A percentile compares a stretch with the other conserved stretches of the same genome.
These are phyloP conservation scores for Thermothielavioides terrestris DNA, from an alignment of 495 filamentous ascomycete genomes.

Conservation along the genomic window DNA sequence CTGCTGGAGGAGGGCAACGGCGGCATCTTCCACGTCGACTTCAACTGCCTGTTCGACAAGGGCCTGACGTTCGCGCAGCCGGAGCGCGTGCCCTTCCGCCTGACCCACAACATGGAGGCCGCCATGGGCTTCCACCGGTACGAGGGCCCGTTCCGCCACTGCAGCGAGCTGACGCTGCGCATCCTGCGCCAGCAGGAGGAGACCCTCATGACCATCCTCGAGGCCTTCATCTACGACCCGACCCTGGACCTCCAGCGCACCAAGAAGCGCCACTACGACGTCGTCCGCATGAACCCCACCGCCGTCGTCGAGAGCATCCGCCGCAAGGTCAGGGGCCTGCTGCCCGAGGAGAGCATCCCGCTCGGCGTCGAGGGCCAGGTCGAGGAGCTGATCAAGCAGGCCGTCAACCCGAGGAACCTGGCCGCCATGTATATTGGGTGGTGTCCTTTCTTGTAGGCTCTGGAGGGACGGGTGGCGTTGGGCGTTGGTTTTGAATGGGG, in stretches of 20 bases:
- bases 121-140: conserved; percentile 91
- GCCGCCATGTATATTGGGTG: conserved; percentile 96
- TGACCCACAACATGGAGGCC: conserved; percentile 97
- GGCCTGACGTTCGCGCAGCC: conserved; percentile 92
- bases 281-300: conserved; percentile 75
- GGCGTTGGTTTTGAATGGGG: neutral
- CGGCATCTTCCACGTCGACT: conserved; percentile 94
- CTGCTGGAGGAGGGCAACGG: conserved; percentile 90
- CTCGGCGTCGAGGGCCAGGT: conserved; percentile 93
- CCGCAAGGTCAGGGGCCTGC: conserved; percentile 74
- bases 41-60: conserved; percentile 99
- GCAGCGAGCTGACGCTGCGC: conserved; percentile 75
- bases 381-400: conserved; percentile 80
- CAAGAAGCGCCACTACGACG: conserved; percentile 54
- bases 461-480: neutral
- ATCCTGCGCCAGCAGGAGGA: conserved; percentile 88
- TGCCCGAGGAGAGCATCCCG: conserved; percentile 79
- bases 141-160: conserved; percentile 85
- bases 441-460: conserved; percentile 78
- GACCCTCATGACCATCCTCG: conserved; percentile 90
- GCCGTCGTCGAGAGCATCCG: conserved; percentile 84
- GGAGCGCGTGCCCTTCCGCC: conserved; percentile 90
- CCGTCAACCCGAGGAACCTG: conserved; percentile 66
- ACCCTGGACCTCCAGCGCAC: conserved; percentile 84
- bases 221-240: conserved; percentile 94